Evolutionary conservation across 1,284 basidiomycete species (phyloP), one percentile per base, ranked within the genome.

Genomic region (Phylloboletellus chloephorus): DNA sequence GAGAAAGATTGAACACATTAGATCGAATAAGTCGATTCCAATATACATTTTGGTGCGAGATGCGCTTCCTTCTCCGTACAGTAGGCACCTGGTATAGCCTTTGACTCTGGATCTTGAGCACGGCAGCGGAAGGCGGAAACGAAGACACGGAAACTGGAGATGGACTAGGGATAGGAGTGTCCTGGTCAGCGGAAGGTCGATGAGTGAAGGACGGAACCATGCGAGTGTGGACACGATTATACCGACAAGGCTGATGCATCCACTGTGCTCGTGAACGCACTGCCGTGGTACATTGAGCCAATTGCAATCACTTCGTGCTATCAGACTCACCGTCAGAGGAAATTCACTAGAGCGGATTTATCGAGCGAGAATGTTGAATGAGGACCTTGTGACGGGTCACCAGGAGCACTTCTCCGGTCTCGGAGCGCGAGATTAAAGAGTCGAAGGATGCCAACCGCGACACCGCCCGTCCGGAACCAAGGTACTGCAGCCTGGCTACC

Each of bases 1-100:
- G 24, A 84, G 60, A 51, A 83, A 82, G 7, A 72, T 63, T 19
- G 64, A 63, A 25, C 69, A 63, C 68, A 78, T 77, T 25, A 81
- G 58, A n/a, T 74, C 76, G 28, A 65, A 52, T 43, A 78, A 76
- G 4, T 81, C 77, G 9, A 81, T 58, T 11, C 63, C 48, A 17
- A 82, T 58, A 11, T 68, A 56, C 78, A 79, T 44, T 76, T 66
- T 4, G 78, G 78, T 2, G 79, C 51, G 8, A 70, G 56, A 37
- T 79, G 76, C 5, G 67, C 63, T 46, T 80, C 78, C 9, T 66
- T 54, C 10, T 51, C 60, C 48, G 73, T 75, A 76, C 77, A 79
- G 22, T 73, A 69, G 6, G 67, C 64, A 4, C 71, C 74, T 23
- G 68, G 70, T 33, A 56, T 56, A 12, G 31, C 38, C 29, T 54